A percentile compares a stretch with the other conserved stretches of the same genome.
These are phyloP conservation scores for Talaromyces wortmannii DNA, from an alignment of 495 filamentous ascomycete species.

Conservation along the genomic window DNA sequence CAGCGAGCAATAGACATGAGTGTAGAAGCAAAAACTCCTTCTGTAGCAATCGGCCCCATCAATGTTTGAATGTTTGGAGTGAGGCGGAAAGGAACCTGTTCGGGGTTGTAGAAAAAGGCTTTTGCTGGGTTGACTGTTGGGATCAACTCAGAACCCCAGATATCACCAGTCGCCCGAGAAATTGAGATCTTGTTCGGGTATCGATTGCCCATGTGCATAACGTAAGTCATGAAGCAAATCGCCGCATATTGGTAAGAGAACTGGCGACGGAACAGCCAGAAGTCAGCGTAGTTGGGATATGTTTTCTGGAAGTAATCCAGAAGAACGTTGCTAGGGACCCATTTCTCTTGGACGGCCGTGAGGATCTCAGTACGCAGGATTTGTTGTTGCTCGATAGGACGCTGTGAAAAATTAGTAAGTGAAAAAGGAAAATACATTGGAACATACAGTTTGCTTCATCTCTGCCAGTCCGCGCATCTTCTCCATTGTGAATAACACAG, in stretches of 20 bases:
- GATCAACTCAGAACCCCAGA: slow-evolving; percentile 94
- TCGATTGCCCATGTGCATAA: slow-evolving; percentile 89
- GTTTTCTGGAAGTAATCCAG: slow-evolving; percentile 85
- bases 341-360: slow-evolving; percentile 83
- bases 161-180: slow-evolving; percentile 79
- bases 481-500: slow-evolving; percentile 89
- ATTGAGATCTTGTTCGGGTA: slow-evolving; percentile 94
- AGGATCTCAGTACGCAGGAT: slow-evolving; percentile 76
- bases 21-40: slow-evolving; percentile 86
- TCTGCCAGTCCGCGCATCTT: slow-evolving; percentile 74
- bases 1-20: slow-evolving; percentile 95
- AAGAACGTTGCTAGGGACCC: slow-evolving; percentile 71
- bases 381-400: slow-evolving; percentile 58
- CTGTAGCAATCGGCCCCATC: slow-evolving; percentile 90
- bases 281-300: slow-evolving; percentile 85
- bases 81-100: slow-evolving; percentile 92
- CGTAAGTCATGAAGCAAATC: slow-evolving; percentile 97
- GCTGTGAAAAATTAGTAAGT: slow-evolving; percentile 33
- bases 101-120: slow-evolving; percentile 87
- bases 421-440: slow-evolving; percentile 6
- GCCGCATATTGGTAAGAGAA: slow-evolving; percentile 96
- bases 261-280: slow-evolving; percentile 95
- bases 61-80: slow-evolving; percentile 93
- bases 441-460: slow-evolving; percentile 53
- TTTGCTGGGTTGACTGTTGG: slow-evolving; percentile 71